phyloP scores from a whole-genome alignment of 345 rosid species.

The Isatis tinctoria region DNA sequence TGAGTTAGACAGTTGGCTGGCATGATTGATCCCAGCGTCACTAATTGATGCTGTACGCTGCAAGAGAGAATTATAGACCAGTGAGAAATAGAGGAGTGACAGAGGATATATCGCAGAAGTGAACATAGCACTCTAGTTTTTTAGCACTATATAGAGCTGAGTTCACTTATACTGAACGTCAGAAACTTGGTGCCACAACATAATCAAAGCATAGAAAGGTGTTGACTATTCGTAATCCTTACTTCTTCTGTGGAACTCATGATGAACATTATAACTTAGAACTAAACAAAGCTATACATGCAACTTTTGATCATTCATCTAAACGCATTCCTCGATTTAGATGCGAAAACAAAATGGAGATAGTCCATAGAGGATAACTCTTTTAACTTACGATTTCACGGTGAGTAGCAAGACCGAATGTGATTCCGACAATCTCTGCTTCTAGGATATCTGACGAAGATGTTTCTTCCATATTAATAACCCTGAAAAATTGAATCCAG shows the following conservation, averaged over 20 bases:
- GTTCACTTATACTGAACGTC: not conserved
- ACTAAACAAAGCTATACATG: not conserved
- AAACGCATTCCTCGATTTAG: not conserved
- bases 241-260: not conserved
- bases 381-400: slow-evolving; percentile 66
- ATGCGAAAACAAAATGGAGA: not conserved
- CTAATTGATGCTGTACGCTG: slow-evolving; percentile 72
- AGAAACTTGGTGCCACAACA: not conserved
- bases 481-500: slow-evolving; percentile 1
- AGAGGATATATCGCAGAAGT: slow-evolving; percentile 1
- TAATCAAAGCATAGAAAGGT: not conserved
- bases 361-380: slow-evolving; percentile 5
- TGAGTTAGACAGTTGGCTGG: slow-evolving; percentile 73
- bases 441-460: slow-evolving; percentile 40
- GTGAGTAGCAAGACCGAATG: slow-evolving; percentile 63
- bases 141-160: not conserved
- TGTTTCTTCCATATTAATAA: slow-evolving; percentile 50
- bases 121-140: not conserved
- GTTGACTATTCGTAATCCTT: not conserved
- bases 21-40: slow-evolving; percentile 59
- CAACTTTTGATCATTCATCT: not conserved
- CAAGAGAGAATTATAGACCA: not conserved
- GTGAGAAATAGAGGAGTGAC: not conserved
- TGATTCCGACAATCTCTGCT: slow-evolving; percentile 64
- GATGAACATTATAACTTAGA: not conserved